Evolutionary conservation across 352 stramenopile genomes (phyloP), one percentile per base, ranked within the genome.

Genomic region (Stephanocyclus meneghinianus): DNA sequence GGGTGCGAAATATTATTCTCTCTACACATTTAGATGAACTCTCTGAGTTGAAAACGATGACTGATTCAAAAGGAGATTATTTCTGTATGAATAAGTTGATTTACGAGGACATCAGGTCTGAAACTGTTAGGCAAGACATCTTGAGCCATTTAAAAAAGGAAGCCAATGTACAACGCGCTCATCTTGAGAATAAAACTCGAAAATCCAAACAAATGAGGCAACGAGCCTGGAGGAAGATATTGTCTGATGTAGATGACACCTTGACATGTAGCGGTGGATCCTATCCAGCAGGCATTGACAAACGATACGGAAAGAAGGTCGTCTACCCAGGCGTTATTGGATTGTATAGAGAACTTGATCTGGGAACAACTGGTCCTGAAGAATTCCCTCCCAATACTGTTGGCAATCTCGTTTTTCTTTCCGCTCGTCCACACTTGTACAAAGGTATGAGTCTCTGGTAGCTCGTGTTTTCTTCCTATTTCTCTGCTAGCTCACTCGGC

Each of bases 241-340:
- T 99, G 16, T 98, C 95, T 48, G 97, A 99, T 80, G 96, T 99
- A 0, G 97, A 99, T 83, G 97, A 99, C 87, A 99, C 97, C 21
- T 86, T 99, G 0, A 97, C 95, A 50, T 98, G 91, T 47, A 98
- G 94, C 42, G 97, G 96, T 4, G 97, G 97, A 55, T 92, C 92
- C 11, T 99, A 98, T 76, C 97, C 97, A 2, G 95, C 96, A 13
- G 97, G 97, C 1, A 86, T 98, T 53, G 96, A 99, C 80, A 96
- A 90, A 37, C 88, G 96, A 11, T 98, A 95, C 75, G 91, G 94
- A 1, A 92, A 90, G 71, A 95, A 95, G 66, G 93, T 96, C 0
- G 84, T 99, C 10, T 99, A 99, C 86, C 97, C 97, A 7, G 97
- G 97, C 8, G 96, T 99, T 10, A 87, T 99, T n/a, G 90, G 94